Evolutionary conservation across 371 early-diverging fungal species (phyloP).

Genomic region (Mortierella sp.): DNA sequence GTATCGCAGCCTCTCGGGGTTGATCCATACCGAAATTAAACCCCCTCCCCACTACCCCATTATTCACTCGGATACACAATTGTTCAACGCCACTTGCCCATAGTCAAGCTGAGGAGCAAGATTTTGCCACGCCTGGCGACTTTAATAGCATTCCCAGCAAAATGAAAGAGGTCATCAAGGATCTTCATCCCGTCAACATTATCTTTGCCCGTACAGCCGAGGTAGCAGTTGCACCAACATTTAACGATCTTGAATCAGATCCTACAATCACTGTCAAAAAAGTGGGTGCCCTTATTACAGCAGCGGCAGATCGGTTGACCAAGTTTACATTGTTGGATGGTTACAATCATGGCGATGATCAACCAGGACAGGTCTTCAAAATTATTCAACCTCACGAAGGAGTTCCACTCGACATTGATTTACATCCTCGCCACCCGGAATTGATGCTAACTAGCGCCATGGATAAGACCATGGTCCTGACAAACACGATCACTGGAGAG

Average conservation of each 20-base stretch:
- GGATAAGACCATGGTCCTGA: slow-evolving; percentile 76
- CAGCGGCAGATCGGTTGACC: slow-evolving; percentile 4
- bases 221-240: slow-evolving; percentile 32
- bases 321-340: slow-evolving; percentile 7
- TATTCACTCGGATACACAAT: background rate
- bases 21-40: background rate
- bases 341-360: slow-evolving; percentile 57
- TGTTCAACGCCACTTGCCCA: background rate
- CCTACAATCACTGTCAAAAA: slow-evolving; percentile 39
- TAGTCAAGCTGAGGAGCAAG: slow-evolving; percentile 41
- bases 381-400: slow-evolving; percentile 69
- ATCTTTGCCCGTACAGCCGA: slow-evolving; percentile 42
- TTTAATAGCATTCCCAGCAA: slow-evolving; percentile 22
- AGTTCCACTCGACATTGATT: slow-evolving; percentile 73
- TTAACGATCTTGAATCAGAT: slow-evolving; percentile 40
- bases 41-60: too few species aligned
- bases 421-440: slow-evolving; percentile 69
- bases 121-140: slow-evolving; percentile 43
- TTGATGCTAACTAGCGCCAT: slow-evolving; percentile 77
- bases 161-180: slow-evolving; percentile 5
- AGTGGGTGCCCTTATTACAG: slow-evolving; percentile 34
- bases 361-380: slow-evolving; percentile 69
- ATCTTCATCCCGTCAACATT: slow-evolving; percentile 33
- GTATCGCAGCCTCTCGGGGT: background rate
- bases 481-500: slow-evolving; percentile 65